phyloP scores from a whole-genome alignment of 2,329 filamentous ascomycete genomes.

The Alternaria longipes region DNA sequence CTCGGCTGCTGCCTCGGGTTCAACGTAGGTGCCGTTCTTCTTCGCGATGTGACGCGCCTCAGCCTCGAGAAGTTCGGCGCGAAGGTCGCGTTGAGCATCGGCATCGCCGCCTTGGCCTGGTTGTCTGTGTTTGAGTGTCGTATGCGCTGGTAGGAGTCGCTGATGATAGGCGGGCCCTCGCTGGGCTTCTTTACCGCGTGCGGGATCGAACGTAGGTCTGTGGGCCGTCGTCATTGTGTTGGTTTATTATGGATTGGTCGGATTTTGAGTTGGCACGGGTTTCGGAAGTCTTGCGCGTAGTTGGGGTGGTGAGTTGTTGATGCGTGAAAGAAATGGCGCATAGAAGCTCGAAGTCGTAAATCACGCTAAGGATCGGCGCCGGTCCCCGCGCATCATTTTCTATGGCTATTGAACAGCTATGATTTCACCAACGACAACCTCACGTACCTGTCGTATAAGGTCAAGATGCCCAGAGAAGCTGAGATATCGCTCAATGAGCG shows the following conservation, averaged over 20 bases:
- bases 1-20: conserved; percentile 56
- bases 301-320: conserved; percentile 15
- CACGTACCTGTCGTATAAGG: conserved; percentile 6
- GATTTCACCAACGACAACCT: conserved; percentile 18
- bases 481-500: conserved; percentile 90
- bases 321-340: conserved; percentile 15
- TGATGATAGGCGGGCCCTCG: conserved; percentile 96
- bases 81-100: conserved; percentile 80
- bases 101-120: conserved; percentile 88
- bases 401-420: conserved; percentile 15
- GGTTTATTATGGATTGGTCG: neutral
- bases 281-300: conserved; percentile 46
- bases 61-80: conserved; percentile 86
- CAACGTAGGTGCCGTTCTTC: conserved; percentile 70
- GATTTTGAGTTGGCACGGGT: conserved; percentile 1
- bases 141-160: conserved; percentile 92
- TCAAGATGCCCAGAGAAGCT: conserved; percentile 86
- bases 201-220: conserved; percentile 95
- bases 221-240: conserved; percentile 64
- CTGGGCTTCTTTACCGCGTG: conserved; percentile 93
- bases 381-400: conserved; percentile 37
- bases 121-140: conserved; percentile 82
- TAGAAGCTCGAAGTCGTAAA: conserved; percentile 16
- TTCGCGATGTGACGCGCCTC: conserved; percentile 90
- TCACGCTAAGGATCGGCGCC: conserved; percentile 25